A percentile compares a stretch with the other conserved stretches of the same genome.
phyloP scores from a whole-genome alignment of 352 stramenopile genomes.

The Globisporangium okanoganense region DNA sequence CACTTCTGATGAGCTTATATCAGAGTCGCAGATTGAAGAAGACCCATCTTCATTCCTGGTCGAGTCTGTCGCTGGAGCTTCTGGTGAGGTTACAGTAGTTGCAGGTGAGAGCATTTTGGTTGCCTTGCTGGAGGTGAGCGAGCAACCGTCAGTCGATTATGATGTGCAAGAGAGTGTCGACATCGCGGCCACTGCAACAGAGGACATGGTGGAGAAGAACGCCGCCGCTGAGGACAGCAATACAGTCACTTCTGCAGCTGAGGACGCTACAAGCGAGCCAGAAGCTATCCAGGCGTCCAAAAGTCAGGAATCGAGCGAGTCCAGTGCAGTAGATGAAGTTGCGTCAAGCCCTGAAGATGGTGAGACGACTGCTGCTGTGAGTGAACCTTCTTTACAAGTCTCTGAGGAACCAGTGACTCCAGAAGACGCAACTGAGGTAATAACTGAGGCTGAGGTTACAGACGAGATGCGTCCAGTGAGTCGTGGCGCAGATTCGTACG shows the following conservation, averaged over 20 bases:
- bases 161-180: neutral
- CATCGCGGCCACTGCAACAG: neutral
- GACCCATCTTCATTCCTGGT: neutral
- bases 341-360: neutral
- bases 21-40: neutral
- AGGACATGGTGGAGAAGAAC: neutral
- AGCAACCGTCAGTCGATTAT: neutral
- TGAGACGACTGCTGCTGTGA: neutral
- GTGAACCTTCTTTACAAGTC: too few species aligned
- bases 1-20: neutral
- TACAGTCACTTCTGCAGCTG: neutral
- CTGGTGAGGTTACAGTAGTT: neutral
- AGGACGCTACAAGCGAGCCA: neutral
- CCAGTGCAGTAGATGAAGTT: neutral
- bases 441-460: neutral
- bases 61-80: neutral
- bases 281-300: neutral
- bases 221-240: neutral
- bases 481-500: constrained; percentile 13
- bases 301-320: neutral
- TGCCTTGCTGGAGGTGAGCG: neutral
- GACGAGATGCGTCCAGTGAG: constrained; percentile 6
- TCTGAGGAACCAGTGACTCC: too few species aligned
- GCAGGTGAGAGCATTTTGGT: neutral
- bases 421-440: neutral